Evolutionary conservation across 139 green algal species (phyloP), one percentile per base, ranked within the genome.

Genomic region (Astrephomene gubernaculifera): DNA sequence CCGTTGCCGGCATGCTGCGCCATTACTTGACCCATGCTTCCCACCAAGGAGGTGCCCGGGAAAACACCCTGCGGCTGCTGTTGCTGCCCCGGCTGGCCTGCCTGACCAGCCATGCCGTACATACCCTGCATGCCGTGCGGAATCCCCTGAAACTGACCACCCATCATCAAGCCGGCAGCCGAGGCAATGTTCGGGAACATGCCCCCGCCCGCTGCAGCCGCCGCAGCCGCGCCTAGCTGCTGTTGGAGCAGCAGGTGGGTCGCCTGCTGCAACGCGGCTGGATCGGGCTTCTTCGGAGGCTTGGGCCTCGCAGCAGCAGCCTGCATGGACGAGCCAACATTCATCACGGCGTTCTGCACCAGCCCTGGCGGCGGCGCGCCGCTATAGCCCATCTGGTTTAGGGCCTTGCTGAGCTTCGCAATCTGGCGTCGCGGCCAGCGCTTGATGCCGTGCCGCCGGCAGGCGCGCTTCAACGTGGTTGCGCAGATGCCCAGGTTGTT

Each of bases 391-490:
- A 91, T 88, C 81, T 92, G 87, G 52, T 78, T 90, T 1, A 94
- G 82, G 22, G 91, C 85, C 45, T 88, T 85, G 82, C 68, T 90
- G 0, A 94, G 88, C 83, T 94, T 94, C 7, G 81, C 86, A 60
- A 93, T 92, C 80, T 92, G 87, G 14, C 91, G 80, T 6, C 95
- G 90, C 1, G 96, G 96, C 96, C 96, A 98, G 36, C 96, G 89
- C 63, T 93, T 93, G 87, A 98, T 97, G 79, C 94, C 94, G 74
- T 98, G 94, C 1, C 96, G 94, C 39, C 96, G 81, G 91, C 96
- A 97, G 0, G 93, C 93, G 9, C 91, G 88, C 85, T 98, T 98
- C 6, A 98, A 89, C 14, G 95, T 98, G n/a, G 96, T 98, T 0
- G 95, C 91, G 81, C 96, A 98, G 85, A 98, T 96, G 52, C 96